phyloP scores from a whole-genome alignment of 208 protist genomes.

The Acanthamoeba culbertsoni region DNA sequence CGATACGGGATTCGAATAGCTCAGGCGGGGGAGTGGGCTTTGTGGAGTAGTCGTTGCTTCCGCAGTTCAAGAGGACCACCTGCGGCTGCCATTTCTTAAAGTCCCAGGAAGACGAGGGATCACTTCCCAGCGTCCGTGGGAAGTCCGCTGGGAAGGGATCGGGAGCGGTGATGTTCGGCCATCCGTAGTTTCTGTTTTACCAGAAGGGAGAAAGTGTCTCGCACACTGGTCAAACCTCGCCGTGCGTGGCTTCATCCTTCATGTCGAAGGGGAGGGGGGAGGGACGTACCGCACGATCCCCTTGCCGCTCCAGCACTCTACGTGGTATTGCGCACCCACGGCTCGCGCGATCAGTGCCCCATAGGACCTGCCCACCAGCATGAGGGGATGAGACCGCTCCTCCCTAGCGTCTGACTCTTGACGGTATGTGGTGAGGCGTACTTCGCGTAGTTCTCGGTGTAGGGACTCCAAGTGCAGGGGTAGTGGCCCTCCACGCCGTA shows the following conservation, averaged over 20 bases:
- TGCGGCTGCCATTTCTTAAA: neutral
- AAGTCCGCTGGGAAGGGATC: neutral
- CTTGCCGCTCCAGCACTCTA: conserved; percentile 22
- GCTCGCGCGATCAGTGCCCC: neutral
- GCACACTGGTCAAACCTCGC: no score
- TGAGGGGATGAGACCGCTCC: neutral
- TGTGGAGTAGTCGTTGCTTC: neutral
- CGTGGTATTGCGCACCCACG: neutral
- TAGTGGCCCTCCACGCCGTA: conserved; percentile 17
- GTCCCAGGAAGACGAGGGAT: neutral
- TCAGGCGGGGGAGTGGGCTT: neutral
- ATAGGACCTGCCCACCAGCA: neutral
- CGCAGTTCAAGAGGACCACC: neutral
- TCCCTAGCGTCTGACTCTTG: neutral
- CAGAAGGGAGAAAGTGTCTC: no score
- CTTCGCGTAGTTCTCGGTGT: conserved; percentile 9
- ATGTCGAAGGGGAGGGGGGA: neutral
- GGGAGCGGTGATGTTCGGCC: neutral
- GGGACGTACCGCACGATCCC: neutral
- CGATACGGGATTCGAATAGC: neutral
- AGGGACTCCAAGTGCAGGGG: neutral
- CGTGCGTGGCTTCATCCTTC: no score
- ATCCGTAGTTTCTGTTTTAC: neutral
- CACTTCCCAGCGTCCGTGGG: neutral
- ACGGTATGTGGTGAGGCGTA: neutral